Evolutionary conservation across 768 basidiomycete genomes (phyloP).

Genomic region (Leccinum disarticulatum): DNA sequence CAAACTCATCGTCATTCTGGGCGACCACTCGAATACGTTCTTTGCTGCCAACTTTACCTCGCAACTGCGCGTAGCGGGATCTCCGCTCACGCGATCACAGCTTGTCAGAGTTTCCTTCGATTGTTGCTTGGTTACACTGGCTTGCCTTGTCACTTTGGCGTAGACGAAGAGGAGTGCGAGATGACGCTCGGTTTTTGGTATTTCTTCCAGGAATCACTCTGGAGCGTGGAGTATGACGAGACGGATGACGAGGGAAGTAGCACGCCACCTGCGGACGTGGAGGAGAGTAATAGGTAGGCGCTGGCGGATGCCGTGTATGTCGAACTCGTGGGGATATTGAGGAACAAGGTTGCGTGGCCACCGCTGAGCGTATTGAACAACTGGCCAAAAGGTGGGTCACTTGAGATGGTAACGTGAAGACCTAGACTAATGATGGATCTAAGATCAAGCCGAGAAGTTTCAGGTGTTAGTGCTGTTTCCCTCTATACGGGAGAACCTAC

Average conservation of each 20-base stretch:
- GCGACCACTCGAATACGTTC: constrained; percentile 84
- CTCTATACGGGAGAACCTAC: neutral
- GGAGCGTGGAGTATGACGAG: constrained; percentile 60
- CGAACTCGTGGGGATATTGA: constrained; percentile 69
- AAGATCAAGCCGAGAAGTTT: constrained; percentile 80
- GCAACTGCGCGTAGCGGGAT: constrained; percentile 34
- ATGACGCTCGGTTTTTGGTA: constrained; percentile 90
- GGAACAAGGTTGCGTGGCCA: constrained; percentile 78
- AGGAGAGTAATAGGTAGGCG: constrained; percentile 41
- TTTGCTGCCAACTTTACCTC: constrained; percentile 69
- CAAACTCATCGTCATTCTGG: constrained; percentile 77
- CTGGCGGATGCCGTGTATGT: constrained; percentile 76
- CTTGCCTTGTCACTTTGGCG: constrained; percentile 72
- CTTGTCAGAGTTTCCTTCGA: constrained; percentile 71
- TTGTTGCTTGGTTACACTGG: constrained; percentile 74
- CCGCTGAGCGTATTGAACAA: constrained; percentile 38
- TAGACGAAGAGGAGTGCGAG: constrained; percentile 87
- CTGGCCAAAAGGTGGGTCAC: constrained; percentile 68
- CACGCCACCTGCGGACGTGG: constrained; percentile 19
- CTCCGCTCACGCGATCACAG: constrained; percentile 42
- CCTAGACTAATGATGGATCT: constrained; percentile 9
- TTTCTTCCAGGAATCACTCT: constrained; percentile 83
- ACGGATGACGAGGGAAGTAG: constrained; percentile 31
- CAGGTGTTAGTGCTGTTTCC: constrained; percentile 54
- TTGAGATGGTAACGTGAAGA: neutral